Evolutionary conservation across 306 rosid genomes (phyloP).

Genomic region (Vigna unguiculata): DNA sequence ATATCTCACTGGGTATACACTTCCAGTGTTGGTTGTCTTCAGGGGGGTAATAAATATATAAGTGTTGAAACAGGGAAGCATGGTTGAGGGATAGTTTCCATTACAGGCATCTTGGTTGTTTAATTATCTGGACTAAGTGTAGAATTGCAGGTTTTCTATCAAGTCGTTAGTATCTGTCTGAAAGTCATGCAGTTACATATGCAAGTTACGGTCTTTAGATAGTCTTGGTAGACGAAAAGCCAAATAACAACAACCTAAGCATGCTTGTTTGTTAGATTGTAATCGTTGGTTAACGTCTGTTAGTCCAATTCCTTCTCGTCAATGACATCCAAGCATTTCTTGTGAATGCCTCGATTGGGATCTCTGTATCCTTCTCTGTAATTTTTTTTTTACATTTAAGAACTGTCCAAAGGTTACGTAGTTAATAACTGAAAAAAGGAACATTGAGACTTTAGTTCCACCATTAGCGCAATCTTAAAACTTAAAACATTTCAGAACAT

Average conservation of each 20-base stretch:
- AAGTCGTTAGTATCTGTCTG: constrained; percentile 32
- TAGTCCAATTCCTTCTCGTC: constrained; percentile 14
- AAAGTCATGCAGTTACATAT: constrained; percentile 14
- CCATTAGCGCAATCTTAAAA: background rate
- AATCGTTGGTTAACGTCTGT: constrained; percentile 10
- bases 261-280: background rate
- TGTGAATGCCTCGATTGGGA: constrained; percentile 16
- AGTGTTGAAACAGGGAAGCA: constrained; percentile 8
- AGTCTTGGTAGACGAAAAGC: background rate
- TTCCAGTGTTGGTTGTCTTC: background rate
- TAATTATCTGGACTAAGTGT: constrained; percentile 9
- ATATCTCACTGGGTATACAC: background rate
- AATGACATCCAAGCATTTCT: background rate
- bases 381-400: background rate
- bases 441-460: background rate
- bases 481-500: background rate
- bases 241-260: background rate
- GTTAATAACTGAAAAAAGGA: background rate
- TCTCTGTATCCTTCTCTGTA: constrained; percentile 17
- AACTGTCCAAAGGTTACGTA: constrained; percentile 1
- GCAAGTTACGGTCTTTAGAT: constrained; percentile 19
- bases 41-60: constrained; percentile 7
- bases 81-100: background rate
- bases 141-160: constrained; percentile 5
- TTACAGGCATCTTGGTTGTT: background rate